Conservation (phyloP, 164 flowering plant species). For the Berberis vulgaris region DNA sequence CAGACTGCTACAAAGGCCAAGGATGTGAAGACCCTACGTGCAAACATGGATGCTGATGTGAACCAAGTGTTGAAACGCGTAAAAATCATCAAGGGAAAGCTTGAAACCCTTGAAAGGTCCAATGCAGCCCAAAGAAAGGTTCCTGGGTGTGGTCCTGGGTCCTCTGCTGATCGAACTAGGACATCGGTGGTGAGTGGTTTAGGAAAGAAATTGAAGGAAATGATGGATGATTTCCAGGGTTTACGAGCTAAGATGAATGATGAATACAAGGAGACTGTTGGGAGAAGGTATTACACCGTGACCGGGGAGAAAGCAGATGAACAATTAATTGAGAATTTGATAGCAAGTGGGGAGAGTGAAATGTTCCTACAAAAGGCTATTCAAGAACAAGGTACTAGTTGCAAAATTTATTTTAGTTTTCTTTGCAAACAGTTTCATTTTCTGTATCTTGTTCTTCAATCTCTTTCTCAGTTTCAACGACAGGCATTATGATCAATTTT, state of each 20-base stretch:
- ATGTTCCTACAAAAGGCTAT: constrained; percentile 24
- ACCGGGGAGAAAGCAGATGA: constrained; percentile 26
- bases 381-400: constrained; percentile 26
- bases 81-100: constrained; percentile 21
- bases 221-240: constrained; percentile 28
- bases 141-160: constrained; percentile 27
- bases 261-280: constrained; percentile 27
- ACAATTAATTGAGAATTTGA: constrained; percentile 19
- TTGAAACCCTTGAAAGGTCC: constrained; percentile 23
- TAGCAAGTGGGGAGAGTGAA: constrained; percentile 25
- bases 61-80: constrained; percentile 19
- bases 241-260: constrained; percentile 12
- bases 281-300: constrained; percentile 25
- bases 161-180: constrained; percentile 28
- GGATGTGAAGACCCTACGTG: constrained; percentile 18
- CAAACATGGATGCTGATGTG: constrained; percentile 23
- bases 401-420: not conserved
- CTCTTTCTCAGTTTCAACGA: no score
- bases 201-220: constrained; percentile 28
- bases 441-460: no score
- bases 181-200: constrained; percentile 24
- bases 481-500: no score
- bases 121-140: constrained; percentile 21
- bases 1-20: constrained; percentile 25
- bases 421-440: no score